phyloP scores from a whole-genome alignment of 2,329 filamentous ascomycete species.

The Plectosphaerella sp. region DNA sequence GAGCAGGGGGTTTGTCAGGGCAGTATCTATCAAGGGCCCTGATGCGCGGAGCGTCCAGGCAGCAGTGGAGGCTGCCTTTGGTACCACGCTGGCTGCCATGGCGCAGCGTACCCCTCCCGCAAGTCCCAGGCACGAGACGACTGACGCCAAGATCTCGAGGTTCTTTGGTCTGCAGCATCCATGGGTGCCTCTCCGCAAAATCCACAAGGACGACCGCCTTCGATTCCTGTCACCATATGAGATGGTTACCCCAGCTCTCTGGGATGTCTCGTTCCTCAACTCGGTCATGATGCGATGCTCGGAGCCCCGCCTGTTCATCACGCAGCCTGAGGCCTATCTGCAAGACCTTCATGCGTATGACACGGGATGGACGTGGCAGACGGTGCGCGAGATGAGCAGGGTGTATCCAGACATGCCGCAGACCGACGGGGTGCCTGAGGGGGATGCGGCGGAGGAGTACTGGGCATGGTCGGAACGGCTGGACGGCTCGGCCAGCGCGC shows the following conservation, averaged over 20 bases:
- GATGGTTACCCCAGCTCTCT: conserved; percentile 67
- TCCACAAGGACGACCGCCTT: conserved; percentile 68
- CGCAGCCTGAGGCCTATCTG: conserved; percentile 69
- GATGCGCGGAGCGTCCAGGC: conserved; percentile 65
- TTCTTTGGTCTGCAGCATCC: conserved; percentile 60
- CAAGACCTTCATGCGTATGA: conserved; percentile 55
- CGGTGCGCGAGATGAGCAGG: conserved; percentile 57
- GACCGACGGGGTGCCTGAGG: conserved; percentile 46
- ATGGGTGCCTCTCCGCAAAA: conserved; percentile 73
- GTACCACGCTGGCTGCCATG: conserved; percentile 45
- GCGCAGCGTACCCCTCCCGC: conserved; percentile 3
- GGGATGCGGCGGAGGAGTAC: conserved; percentile 58
- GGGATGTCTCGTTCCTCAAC: conserved; percentile 66
- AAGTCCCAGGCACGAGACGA: conserved; percentile 7
- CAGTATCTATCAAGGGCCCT: conserved; percentile 54
- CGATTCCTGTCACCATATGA: conserved; percentile 67
- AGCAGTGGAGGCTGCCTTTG: conserved; percentile 60
- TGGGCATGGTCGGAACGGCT: conserved; percentile 65
- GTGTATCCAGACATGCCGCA: conserved; percentile 41
- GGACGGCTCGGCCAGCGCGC: conserved; percentile 49
- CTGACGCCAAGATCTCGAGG: conserved; percentile 30
- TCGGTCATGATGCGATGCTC: conserved; percentile 71
- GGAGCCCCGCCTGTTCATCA: conserved; percentile 68
- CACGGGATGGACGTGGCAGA: conserved; percentile 66
- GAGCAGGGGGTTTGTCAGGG: conserved; percentile 68